Percentiles rank a stretch among this genome's conserved stretches.
phyloP scores from a whole-genome alignment of 2,329 filamentous ascomycete genomes.

The Colletotrichum sp. region DNA sequence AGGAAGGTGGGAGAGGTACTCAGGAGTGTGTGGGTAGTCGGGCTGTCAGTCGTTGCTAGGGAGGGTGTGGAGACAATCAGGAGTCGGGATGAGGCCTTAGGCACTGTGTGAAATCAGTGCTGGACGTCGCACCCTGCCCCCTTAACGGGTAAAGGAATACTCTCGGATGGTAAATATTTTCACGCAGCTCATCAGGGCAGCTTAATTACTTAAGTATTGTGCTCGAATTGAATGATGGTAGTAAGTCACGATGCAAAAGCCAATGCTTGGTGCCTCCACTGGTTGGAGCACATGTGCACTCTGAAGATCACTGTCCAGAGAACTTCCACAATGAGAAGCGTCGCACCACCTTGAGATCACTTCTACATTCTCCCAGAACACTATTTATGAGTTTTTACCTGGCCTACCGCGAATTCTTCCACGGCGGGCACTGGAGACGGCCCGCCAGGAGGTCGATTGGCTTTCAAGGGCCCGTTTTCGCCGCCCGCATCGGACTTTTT shows the following conservation, averaged over 20 bases:
- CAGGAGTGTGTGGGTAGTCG: too few relatives aligned
- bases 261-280: rapidly evolving
- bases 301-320: rapidly evolving
- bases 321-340: background rate
- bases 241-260: background rate
- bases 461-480: background rate
- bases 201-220: background rate
- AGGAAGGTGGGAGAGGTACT: too few relatives aligned
- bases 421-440: background rate
- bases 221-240: background rate
- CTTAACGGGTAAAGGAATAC: background rate
- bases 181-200: background rate
- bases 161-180: background rate
- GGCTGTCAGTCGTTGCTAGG: background rate
- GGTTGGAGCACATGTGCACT: too few relatives aligned
- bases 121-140: background rate
- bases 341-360: background rate
- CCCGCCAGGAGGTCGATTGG: background rate
- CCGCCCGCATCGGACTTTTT: background rate
- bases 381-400: too few relatives aligned
- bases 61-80: background rate
- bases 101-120: background rate
- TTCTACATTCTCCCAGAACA: background rate
- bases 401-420: background rate
- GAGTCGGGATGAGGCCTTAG: background rate